Base-by-base conservation (phyloP, 495 filamentous ascomycete genomes). In the Podospora australis region DNA sequence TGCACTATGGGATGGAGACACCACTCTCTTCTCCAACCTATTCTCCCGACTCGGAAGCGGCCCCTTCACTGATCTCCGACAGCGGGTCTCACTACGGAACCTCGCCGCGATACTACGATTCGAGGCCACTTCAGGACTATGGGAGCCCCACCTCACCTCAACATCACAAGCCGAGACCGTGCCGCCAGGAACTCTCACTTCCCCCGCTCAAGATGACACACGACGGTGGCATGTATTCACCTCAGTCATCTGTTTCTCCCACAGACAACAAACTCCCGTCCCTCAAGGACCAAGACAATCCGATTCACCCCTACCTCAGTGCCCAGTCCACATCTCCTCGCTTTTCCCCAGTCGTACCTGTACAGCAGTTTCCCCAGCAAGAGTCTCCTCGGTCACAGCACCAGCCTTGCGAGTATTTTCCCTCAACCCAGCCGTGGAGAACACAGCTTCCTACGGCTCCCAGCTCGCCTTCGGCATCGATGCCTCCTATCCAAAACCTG, bases 371-470 rank as follows among this genome's bases (percentile, higher is more conserved):
- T n/a, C n/a, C n/a, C n/a, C n/a, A n/a, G n/a, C n/a, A n/a, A n/a
- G n/a, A n/a, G n/a, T n/a, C n/a, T n/a, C n/a, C n/a, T n/a, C n/a
- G n/a, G n/a, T n/a, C n/a, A 4, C 34, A 36, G 17, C 4, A 5
- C 34, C 34, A 36, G 4, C 34, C 5, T 4, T 4, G 17, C 6
- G 11, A 29, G n/a, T 32, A 48, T 16, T 48, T 39, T 19, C 40
- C 20, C 56, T 67, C 40, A 57, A 55, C n/a, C n/a, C n/a, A n/a
- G n/a, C n/a, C n/a, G n/a, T n/a, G 45, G 50, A 39, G 41, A 29
- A 47, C 59, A 10, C 54, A 65, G 9, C 34, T 64, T 9, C 60
- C 56, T 4, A 68, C 63, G 14, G 65, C 58, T 14, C 62, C 63
- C 9, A 68, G 48, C 51, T 65, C 65, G 14, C 65, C 64, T 13